phyloP scores from a whole-genome alignment of 768 basidiomycete genomes.

The Asterophora parasitica region DNA sequence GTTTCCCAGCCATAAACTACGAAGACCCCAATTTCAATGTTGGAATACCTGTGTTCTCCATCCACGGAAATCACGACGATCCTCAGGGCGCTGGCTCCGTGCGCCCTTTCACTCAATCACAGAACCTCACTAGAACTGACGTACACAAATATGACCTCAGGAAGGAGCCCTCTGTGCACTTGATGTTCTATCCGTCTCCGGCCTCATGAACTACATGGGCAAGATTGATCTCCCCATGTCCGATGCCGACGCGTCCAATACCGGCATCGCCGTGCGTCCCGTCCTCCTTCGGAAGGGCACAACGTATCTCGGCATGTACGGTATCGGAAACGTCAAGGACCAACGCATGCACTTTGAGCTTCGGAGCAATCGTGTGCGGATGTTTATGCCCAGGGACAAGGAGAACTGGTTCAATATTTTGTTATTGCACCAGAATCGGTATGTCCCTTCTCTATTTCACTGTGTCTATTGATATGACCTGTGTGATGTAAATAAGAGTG shows the following conservation, averaged over 20 bases:
- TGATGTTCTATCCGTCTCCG: slow-evolving; percentile 90
- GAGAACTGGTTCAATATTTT: slow-evolving; percentile 94
- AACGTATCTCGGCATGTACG: slow-evolving; percentile 88
- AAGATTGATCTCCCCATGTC: slow-evolving; percentile 84
- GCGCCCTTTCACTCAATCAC: slow-evolving; percentile 24
- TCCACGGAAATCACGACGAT: slow-evolving; percentile 99
- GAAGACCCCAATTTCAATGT: slow-evolving; percentile 96
- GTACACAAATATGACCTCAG: slow-evolving; percentile 40
- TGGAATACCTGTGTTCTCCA: slow-evolving; percentile 95
- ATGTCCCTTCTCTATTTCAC: slow-evolving; percentile 15
- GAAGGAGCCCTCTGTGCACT: slow-evolving; percentile 95
- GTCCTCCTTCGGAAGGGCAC: slow-evolving; percentile 87
- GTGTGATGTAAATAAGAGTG: slow-evolving; percentile 48
- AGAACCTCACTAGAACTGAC: background rate
- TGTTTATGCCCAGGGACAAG: slow-evolving; percentile 93
- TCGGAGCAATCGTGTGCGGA: slow-evolving; percentile 86
- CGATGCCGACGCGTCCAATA: slow-evolving; percentile 58
- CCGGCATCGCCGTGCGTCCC: slow-evolving; percentile 83
- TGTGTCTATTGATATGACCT: background rate
- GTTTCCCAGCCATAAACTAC: slow-evolving; percentile 95
- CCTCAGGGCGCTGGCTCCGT: slow-evolving; percentile 94
- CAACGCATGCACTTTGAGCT: slow-evolving; percentile 96
- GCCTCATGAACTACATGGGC: slow-evolving; percentile 96
- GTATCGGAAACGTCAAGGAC: slow-evolving; percentile 95
- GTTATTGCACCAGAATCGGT: slow-evolving; percentile 96